These are phyloP conservation scores for Candida ulmi DNA, from an alignment of 805 yeast genomes.

Conservation along the genomic window DNA sequence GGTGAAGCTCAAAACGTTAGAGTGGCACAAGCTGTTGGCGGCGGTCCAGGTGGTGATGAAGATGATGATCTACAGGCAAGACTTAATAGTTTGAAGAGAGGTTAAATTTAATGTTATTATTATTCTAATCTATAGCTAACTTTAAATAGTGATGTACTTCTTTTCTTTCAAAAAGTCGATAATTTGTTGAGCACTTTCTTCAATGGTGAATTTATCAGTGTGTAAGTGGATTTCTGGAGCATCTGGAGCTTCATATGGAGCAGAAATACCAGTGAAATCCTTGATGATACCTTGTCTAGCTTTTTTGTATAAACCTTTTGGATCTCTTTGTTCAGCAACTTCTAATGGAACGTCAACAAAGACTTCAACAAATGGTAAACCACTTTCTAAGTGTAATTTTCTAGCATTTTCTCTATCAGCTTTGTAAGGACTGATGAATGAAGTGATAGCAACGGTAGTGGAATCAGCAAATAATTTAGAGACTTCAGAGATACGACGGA, in stretches of 20 bases:
- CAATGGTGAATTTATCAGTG: slow-evolving; percentile 66
- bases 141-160: slow-evolving; percentile 23
- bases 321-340: slow-evolving; percentile 95
- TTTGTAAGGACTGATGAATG: slow-evolving; percentile 89
- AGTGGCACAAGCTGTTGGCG: slow-evolving; percentile 54
- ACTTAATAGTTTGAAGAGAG: slow-evolving; percentile 69
- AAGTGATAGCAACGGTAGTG: slow-evolving; percentile 81
- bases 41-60: slow-evolving; percentile 26
- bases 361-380: slow-evolving; percentile 83
- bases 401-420: slow-evolving; percentile 83
- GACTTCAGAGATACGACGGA: slow-evolving; percentile 91
- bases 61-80: slow-evolving; percentile 91
- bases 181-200: slow-evolving; percentile 74
- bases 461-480: slow-evolving; percentile 92
- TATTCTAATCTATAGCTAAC: too few relatives aligned
- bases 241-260: slow-evolving; percentile 93
- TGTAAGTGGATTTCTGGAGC: slow-evolving; percentile 76
- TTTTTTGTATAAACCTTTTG: slow-evolving; percentile 93
- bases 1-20: slow-evolving; percentile 25
- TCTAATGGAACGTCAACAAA: slow-evolving; percentile 89
- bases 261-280: slow-evolving; percentile 93
- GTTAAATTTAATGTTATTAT: too few relatives aligned
- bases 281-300: slow-evolving; percentile 93
- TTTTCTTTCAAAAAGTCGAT: slow-evolving; percentile 58
- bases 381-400: slow-evolving; percentile 69